Evolutionary conservation across 306 rosid genomes (phyloP), one percentile per base, ranked within the genome.

Genomic region (Cicer chorassanicum): DNA sequence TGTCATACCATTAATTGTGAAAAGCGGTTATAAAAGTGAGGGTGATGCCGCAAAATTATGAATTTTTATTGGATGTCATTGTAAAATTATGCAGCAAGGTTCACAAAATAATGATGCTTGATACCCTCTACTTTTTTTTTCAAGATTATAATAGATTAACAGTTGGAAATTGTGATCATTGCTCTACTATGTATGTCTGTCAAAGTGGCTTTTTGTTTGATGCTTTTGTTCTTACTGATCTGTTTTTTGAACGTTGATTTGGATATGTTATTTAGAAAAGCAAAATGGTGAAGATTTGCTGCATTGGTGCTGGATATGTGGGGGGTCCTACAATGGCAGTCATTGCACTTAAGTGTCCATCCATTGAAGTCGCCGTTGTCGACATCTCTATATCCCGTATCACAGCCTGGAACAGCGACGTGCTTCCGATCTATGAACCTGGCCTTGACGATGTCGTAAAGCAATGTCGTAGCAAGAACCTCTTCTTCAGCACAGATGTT

Each of bases 321-420:
- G 98, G 98, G 42, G 98, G 98, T 21, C 98, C 98, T 21, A 94
- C 98, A 50, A 94, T 94, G 98, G 98, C 98, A 5, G 92, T 94
- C 60, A 94, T 94, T 81, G 98, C 98, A 68, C 84, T 91, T 12
- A 94, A 94, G 86, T 91, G 97, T 87, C 97, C 98, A 5, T 54
- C 87, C 59, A 68, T 91, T 74, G 89, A 91, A 81, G 97, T 94
- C 67, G 97, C 85, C 68, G 98, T 94, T 64, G 98, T 94, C 8
- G 98, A 94, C 83, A 92, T 94, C 72, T 86, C 93, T 15, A 87
- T 83, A 45, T 60, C 92, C 70, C 86, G 97, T 57, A 94, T 94
- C 71, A 81, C 84, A 11, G 98, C 97, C 65, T 94, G 98, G 98
- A 94, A 94, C 85, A 90, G 98, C 0, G 97, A 94, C 46, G 85